Percentiles rank a stretch among this genome's conserved stretches.
These are phyloP conservation scores for Esteya vermicola DNA, from an alignment of 2,329 filamentous ascomycete species.

Conservation along the genomic window DNA sequence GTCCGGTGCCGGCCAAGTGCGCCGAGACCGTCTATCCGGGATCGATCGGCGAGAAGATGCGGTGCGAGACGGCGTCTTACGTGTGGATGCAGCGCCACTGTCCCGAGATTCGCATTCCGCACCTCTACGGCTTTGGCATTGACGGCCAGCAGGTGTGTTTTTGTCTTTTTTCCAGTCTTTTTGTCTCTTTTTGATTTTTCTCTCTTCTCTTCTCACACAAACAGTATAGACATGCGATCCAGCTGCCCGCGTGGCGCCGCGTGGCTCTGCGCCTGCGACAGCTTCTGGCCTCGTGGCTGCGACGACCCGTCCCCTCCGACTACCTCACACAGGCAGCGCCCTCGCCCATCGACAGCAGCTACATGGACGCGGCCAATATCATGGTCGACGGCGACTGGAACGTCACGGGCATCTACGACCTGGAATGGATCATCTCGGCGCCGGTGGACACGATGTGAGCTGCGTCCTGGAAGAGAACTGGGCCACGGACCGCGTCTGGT, in stretches of 20 bases:
- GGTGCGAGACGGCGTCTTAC: constrained; percentile 22
- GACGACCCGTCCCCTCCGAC: background rate
- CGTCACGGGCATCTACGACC: constrained; percentile 16
- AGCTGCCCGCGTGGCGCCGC: background rate
- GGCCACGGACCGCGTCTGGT: background rate
- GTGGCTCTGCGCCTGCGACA: background rate
- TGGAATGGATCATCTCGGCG: constrained; percentile 17
- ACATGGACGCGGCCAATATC: constrained; percentile 17
- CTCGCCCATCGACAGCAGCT: too few relatives aligned
- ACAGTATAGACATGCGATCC: background rate
- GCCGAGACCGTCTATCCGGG: constrained; percentile 20
- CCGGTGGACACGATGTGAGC: constrained; percentile 13
- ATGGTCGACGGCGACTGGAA: constrained; percentile 19
- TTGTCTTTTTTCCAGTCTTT: background rate
- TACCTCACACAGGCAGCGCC: too few relatives aligned
- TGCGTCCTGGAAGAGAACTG: background rate
- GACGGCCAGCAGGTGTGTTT: background rate
- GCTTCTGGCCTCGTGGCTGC: background rate
- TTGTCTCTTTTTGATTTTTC: background rate
- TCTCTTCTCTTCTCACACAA: background rate
- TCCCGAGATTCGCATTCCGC: too few relatives aligned
- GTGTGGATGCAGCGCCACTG: constrained; percentile 23
- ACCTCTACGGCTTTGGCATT: constrained; percentile 2
- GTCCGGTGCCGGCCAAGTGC: constrained; percentile 17
- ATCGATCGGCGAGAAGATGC: constrained; percentile 24